A percentile compares a stretch with the other conserved stretches of the same genome.
Evolutionary conservation across 2,329 filamentous ascomycete species (phyloP).

Genomic region (Aspergillus sp.): DNA sequence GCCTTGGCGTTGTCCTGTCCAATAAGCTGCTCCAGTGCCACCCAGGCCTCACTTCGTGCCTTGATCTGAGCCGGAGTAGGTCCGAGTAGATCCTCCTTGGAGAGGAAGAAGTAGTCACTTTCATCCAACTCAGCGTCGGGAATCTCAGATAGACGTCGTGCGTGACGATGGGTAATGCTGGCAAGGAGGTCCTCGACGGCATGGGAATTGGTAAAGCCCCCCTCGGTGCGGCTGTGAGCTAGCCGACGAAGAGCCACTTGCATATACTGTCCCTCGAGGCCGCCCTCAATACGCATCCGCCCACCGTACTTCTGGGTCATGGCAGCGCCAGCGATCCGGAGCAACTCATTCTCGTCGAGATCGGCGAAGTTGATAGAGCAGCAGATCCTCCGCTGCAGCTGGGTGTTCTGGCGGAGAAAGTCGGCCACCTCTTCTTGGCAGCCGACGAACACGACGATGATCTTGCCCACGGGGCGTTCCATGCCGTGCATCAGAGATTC

Average conservation of each 20-base stretch:
- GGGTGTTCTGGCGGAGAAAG: constrained; percentile 9
- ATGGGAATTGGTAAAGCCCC: constrained; percentile 12
- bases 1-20: constrained; percentile 13
- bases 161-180: constrained; percentile 11
- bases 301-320: constrained; percentile 9
- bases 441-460: constrained; percentile 13
- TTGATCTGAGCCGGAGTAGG: constrained; percentile 8
- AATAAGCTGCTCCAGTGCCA: constrained; percentile 9
- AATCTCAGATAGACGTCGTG: neutral
- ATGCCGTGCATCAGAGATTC: constrained; percentile 9
- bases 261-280: constrained; percentile 14
- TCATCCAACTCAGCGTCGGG: constrained; percentile 6
- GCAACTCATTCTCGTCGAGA: constrained; percentile 10
- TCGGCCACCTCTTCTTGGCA: constrained; percentile 3
- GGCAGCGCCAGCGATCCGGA: constrained; percentile 3
- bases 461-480: constrained; percentile 8
- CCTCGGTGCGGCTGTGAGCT: constrained; percentile 8
- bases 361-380: constrained; percentile 12
- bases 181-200: constrained; percentile 11
- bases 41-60: constrained; percentile 12
- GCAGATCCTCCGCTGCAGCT: constrained; percentile 10
- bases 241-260: constrained; percentile 13
- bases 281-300: constrained; percentile 15
- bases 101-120: constrained; percentile 15
- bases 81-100: constrained; percentile 14